Percentiles rank a stretch among this genome's conserved stretches.
These are phyloP conservation scores for Colletotrichum phormii DNA, from an alignment of 2,329 filamentous ascomycete genomes.

Conservation along the genomic window DNA sequence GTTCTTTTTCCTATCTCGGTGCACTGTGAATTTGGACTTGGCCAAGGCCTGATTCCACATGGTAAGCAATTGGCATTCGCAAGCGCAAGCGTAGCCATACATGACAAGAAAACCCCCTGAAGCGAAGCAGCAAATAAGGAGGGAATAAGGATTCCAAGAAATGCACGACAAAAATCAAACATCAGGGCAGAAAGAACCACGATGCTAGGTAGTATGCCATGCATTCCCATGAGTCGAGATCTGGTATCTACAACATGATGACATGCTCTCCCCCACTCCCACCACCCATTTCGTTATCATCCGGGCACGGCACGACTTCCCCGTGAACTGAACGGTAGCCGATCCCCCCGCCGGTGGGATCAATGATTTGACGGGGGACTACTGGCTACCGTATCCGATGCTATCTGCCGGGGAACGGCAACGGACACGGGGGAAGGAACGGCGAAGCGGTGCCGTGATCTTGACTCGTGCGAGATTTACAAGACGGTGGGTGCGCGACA, in stretches of 20 bases:
- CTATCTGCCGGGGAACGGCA: not conserved
- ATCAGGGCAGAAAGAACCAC: not conserved
- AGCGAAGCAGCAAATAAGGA: not conserved
- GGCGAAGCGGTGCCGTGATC: not conserved
- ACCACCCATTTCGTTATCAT: not conserved
- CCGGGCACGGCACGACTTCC: not conserved
- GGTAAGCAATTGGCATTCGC: not conserved
- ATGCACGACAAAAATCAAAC: not conserved
- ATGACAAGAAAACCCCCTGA: not conserved
- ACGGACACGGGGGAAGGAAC: not conserved
- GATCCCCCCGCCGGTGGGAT: not conserved
- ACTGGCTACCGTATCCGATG: not conserved
- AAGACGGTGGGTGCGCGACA: not conserved
- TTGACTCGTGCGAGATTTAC: not conserved
- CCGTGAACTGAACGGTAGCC: not conserved
- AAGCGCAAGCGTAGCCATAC: not conserved
- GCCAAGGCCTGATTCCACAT: not conserved
- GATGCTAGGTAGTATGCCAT: not conserved
- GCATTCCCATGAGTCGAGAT: not conserved
- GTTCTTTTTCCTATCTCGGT: not conserved
- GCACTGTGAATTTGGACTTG: not conserved
- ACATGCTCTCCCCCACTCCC: no score
- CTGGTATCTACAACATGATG: not conserved
- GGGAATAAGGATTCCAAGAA: not conserved
- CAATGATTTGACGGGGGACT: not conserved